Conservation (phyloP, 257 asterid species). For the Thymus quinquecostatus region DNA sequence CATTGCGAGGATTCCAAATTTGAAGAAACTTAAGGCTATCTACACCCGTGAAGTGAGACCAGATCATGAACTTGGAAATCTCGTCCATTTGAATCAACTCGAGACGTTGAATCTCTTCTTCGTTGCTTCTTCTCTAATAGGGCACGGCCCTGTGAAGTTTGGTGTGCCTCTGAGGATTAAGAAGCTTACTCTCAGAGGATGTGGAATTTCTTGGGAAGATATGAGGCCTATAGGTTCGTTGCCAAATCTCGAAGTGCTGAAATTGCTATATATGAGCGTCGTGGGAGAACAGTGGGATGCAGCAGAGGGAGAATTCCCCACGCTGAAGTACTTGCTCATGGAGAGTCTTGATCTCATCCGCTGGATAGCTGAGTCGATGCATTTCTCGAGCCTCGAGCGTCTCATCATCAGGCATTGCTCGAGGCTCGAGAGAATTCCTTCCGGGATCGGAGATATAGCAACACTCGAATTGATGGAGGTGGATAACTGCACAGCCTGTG, state of each 20-base stretch:
- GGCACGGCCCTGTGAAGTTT: conserved; percentile 1
- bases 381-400: conserved; percentile 24
- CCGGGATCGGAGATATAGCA: conserved; percentile 34
- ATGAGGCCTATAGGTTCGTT: conserved; percentile 27
- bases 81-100: conserved; percentile 22
- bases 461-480: conserved; percentile 30
- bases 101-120: conserved; percentile 28
- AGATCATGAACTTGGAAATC: conserved; percentile 24
- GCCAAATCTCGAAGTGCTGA: conserved; percentile 39
- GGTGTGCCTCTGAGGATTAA: conserved; percentile 24
- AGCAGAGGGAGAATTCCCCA: conserved; percentile 16
- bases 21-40: conserved; percentile 24
- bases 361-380: conserved; percentile 24
- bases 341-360: conserved; percentile 28
- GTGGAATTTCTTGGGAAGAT: conserved; percentile 32
- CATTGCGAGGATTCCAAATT: conserved; percentile 20
- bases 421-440: conserved; percentile 28
- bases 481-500: not conserved
- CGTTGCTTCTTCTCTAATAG: not conserved
- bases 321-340: conserved; percentile 32
- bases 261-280: conserved; percentile 15
- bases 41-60: conserved; percentile 6
- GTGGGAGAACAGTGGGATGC: conserved; percentile 30
- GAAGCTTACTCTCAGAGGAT: conserved; percentile 28
- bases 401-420: conserved; percentile 32